Evolutionary conservation across 108 stramenopile species (phyloP).

Genomic region (Aurantiochytrium sp.): DNA sequence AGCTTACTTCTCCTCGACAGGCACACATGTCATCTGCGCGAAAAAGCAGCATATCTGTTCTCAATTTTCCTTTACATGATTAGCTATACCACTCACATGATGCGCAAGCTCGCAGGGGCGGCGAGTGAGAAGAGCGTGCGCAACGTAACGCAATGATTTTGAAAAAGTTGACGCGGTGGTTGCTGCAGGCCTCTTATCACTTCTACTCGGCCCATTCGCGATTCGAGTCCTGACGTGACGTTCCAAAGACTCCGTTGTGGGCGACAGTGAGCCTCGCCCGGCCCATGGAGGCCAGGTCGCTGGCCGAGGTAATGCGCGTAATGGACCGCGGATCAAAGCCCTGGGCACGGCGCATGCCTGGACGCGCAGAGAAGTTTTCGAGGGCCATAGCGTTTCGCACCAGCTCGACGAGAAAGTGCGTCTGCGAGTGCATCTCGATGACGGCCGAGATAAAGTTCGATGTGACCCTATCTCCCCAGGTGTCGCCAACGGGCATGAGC

Average conservation of each 20-base stretch:
- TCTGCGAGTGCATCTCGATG: constrained; percentile 16
- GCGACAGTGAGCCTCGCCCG: background rate
- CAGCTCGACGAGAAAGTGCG: constrained; percentile 12
- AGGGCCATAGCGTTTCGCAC: background rate
- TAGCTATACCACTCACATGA: too few species aligned
- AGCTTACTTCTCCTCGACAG: too few species aligned
- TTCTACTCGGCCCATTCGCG: too few species aligned
- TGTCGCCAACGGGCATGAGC: constrained; percentile 11
- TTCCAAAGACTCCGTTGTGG: background rate
- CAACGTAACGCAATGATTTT: too few species aligned
- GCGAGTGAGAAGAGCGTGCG: too few species aligned
- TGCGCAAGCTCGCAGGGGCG: too few species aligned
- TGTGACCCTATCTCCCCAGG: background rate
- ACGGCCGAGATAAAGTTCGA: constrained; percentile 23
- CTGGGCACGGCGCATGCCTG: background rate
- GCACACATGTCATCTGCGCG: too few species aligned
- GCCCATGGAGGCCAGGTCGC: background rate
- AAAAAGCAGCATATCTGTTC: too few species aligned
- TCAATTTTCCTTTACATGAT: too few species aligned
- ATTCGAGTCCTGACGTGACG: background rate
- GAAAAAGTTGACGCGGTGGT: too few species aligned
- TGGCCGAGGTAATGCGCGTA: background rate
- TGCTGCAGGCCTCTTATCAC: too few species aligned
- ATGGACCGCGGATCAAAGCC: background rate
- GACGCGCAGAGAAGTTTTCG: background rate